These are phyloP conservation scores for Liquidambar formosana DNA, from an alignment of 164 flowering plant species.

Conservation along the genomic window DNA sequence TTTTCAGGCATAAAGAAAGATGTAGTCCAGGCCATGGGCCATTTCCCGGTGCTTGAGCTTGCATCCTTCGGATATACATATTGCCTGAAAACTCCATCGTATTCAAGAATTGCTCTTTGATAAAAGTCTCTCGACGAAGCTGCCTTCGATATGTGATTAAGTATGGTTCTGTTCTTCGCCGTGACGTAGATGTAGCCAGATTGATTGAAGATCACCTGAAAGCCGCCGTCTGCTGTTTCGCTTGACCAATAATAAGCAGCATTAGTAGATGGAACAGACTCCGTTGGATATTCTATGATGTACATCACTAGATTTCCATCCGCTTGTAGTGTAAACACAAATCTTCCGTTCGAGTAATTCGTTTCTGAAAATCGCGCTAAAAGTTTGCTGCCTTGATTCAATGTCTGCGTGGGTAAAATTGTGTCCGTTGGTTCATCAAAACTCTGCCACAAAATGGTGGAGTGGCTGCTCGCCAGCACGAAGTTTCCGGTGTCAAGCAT, in stretches of 20 bases:
- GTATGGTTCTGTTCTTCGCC: background rate
- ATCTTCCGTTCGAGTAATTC: constrained; percentile 40
- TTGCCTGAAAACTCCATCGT: background rate
- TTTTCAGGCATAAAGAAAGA: constrained; percentile 12
- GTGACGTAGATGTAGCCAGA: constrained; percentile 5
- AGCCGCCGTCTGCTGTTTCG: constrained; percentile 4
- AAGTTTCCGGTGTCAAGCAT: constrained; percentile 55
- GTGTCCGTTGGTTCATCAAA: constrained; percentile 47
- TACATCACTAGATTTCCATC: constrained; percentile 43
- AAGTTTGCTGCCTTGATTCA: constrained; percentile 14
- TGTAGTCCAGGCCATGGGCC: constrained; percentile 15
- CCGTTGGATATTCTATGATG: constrained; percentile 16
- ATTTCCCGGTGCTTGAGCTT: constrained; percentile 9
- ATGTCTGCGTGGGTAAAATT: constrained; percentile 39
- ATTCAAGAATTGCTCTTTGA: too few relatives aligned
- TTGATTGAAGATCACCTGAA: constrained; percentile 5
- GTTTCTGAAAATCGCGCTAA: constrained; percentile 19
- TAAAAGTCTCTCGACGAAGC: constrained; percentile 9
- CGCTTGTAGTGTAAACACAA: constrained; percentile 18
- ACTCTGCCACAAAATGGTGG: constrained; percentile 30
- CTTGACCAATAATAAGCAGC: constrained; percentile 17
- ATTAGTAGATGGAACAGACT: background rate
- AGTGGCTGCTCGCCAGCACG: constrained; percentile 17
- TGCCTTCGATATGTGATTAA: background rate
- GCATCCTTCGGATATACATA: constrained; percentile 14